Evolutionary conservation across 2,329 filamentous ascomycete species (phyloP), one percentile per base, ranked within the genome.

Genomic region (Xylariales sp.): DNA sequence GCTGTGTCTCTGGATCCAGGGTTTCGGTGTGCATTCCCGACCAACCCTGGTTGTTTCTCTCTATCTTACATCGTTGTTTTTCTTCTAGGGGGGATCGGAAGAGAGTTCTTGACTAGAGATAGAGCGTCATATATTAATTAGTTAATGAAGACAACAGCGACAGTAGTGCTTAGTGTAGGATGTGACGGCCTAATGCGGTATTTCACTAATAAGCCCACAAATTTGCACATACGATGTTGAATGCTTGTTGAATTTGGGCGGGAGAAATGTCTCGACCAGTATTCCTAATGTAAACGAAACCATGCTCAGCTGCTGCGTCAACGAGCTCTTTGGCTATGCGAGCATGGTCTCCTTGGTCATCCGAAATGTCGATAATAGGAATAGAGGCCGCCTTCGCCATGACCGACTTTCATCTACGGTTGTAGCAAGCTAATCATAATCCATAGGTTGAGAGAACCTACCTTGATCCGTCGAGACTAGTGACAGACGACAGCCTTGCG

Each of bases 271-370:
- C 89, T 12, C 85, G 83, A 50, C 90, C 91, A 28, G 89, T 86
- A 76, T 93, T 94, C 76, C 89, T 90, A 75, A 98, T 89, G 78
- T 96, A 98, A 69, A 97, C 88, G 80, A 98, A 98, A 69, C 95
- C 95, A 80, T 94, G 91, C 62, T 90, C 89, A 45, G 89, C 87
- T 1, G 94, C 94, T 0, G 95, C 95, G 68, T 91, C 87, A 49
- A 97, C 89, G 49, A 98, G 85, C 70, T 89, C 86, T 63, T 88
- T 88, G 59, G 91, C 91, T 23, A 89, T 81, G 53, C 82, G 79
- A n/a, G 78, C 77, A 66, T 86, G 81, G 71, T 91, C 83, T 9
- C 80, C 74, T 34, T 84, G 83, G 5, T 85, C 82, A 18, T 86
- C 84, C 3, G 89, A 90, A 71, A 97, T 90, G 78, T 97, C 91